phyloP scores from a whole-genome alignment of 768 basidiomycete species.

The Daedaleopsis sinensis region DNA sequence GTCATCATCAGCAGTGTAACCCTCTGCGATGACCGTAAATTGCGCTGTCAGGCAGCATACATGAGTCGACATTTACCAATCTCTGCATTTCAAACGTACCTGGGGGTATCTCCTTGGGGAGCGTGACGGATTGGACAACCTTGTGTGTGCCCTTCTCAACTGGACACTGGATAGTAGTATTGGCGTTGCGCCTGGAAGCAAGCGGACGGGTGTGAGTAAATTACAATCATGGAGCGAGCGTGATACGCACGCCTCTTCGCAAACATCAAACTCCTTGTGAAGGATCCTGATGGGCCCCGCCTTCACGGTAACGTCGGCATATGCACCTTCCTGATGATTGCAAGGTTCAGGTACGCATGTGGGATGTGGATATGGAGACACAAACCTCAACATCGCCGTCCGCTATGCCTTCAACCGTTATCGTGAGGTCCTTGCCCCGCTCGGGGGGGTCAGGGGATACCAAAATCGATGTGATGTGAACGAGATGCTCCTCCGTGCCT shows the following conservation, averaged over 20 bases:
- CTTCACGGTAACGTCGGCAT: conserved; percentile 88
- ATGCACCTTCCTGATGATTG: conserved; percentile 77
- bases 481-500: conserved; percentile 49
- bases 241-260: conserved; percentile 86
- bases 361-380: not conserved
- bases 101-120: conserved; percentile 91
- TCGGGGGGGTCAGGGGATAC: conserved; percentile 88
- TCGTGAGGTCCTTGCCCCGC: conserved; percentile 87
- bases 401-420: conserved; percentile 71
- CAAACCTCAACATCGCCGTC: conserved; percentile 65
- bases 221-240: not conserved
- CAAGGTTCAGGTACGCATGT: conserved; percentile 1
- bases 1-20: conserved; percentile 71
- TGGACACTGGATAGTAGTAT: conserved; percentile 83
- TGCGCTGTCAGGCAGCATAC: conserved; percentile 60
- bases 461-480: conserved; percentile 71
- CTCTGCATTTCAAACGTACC: conserved; percentile 42
- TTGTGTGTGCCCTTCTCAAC: conserved; percentile 69
- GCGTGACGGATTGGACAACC: conserved; percentile 80
- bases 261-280: conserved; percentile 82
- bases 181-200: conserved; percentile 62
- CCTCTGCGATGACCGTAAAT: conserved; percentile 71
- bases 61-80: not conserved
- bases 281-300: conserved; percentile 93
- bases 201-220: not conserved